Conservation (phyloP, 768 basidiomycete species). For the Mycena floridula region DNA sequence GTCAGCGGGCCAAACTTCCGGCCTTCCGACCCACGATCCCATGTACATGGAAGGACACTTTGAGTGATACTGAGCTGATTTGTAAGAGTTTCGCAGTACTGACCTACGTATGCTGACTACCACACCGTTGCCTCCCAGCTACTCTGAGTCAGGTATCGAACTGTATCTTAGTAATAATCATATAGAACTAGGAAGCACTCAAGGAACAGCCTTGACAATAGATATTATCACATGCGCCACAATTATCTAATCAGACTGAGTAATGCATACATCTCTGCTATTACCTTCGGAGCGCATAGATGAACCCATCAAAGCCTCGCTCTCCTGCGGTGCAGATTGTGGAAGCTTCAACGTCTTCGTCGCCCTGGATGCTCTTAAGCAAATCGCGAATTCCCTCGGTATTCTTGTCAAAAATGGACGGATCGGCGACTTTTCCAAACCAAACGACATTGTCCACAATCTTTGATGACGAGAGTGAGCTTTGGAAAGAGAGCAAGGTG, state of each 20-base stretch:
- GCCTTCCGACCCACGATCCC: too few relatives aligned
- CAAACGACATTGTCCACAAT: constrained; percentile 62
- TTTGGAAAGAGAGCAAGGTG: background rate
- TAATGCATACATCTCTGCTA: background rate
- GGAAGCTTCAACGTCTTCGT: constrained; percentile 44
- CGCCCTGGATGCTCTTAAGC: constrained; percentile 38
- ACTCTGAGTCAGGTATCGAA: too few relatives aligned
- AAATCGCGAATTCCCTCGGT: constrained; percentile 44
- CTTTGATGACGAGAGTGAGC: constrained; percentile 21
- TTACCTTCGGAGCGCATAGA: constrained; percentile 38
- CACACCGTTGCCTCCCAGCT: too few relatives aligned
- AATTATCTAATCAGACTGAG: background rate
- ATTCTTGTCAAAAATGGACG: constrained; percentile 21
- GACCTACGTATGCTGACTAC: too few relatives aligned
- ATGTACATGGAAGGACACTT: too few relatives aligned
- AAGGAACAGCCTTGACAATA: too few relatives aligned
- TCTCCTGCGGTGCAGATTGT: constrained; percentile 44
- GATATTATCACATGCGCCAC: background rate
- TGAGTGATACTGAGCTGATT: too few relatives aligned
- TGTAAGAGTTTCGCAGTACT: too few relatives aligned
- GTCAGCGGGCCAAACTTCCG: too few relatives aligned
- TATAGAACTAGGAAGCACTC: too few relatives aligned
- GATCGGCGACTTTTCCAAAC: constrained; percentile 39
- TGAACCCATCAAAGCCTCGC: constrained; percentile 49
- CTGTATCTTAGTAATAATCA: too few relatives aligned